Percentiles rank a stretch among this genome's conserved stretches.
phyloP scores from a whole-genome alignment of 2,329 filamentous ascomycete species.

The Ceratocystis destructans region DNA sequence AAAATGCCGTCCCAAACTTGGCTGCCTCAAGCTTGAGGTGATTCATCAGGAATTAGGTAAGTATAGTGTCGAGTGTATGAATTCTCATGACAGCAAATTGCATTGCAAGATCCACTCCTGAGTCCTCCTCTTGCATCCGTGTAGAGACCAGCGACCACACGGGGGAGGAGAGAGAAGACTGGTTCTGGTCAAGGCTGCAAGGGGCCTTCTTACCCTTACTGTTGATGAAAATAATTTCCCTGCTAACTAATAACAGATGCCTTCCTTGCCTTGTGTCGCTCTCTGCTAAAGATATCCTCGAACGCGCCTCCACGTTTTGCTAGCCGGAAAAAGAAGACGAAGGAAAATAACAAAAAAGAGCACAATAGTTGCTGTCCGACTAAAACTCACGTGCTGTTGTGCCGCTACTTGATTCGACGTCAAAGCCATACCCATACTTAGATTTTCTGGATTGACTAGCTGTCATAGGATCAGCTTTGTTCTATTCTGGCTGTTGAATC shows the following conservation, averaged over 20 bases:
- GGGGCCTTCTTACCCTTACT: too few species aligned
- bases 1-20: background rate
- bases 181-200: too few species aligned
- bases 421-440: conserved; percentile 2
- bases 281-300: conserved; percentile 3
- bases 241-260: background rate
- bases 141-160: too few species aligned
- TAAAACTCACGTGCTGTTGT: background rate
- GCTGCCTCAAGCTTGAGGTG: too few species aligned
- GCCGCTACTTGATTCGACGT: background rate
- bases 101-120: too few species aligned
- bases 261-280: too few species aligned
- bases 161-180: too few species aligned
- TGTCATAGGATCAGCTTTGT: conserved; percentile 3
- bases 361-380: background rate
- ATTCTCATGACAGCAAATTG: too few species aligned
- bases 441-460: background rate
- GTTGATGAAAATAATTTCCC: background rate
- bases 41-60: too few species aligned
- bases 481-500: conserved; percentile 1
- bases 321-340: background rate
- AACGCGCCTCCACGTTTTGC: background rate
- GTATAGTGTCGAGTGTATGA: too few species aligned
- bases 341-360: too few species aligned
- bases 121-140: too few species aligned